Evolutionary conservation across 345 rosid species (phyloP).

Genomic region (Moricandia arvensis): DNA sequence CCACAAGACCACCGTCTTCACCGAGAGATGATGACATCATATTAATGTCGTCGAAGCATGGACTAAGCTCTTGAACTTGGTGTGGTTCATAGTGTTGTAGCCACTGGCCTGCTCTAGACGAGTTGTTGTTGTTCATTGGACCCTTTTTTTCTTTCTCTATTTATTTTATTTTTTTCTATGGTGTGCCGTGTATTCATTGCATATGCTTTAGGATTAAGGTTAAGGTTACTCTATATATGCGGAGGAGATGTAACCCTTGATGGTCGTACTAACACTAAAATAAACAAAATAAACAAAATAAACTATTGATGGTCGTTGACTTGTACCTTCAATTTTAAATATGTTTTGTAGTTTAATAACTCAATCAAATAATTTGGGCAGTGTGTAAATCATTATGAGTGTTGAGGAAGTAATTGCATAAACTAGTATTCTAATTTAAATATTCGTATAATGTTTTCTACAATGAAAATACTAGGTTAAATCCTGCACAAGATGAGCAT

Average conservation of each 20-base stretch:
- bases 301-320: slow-evolving; percentile 28
- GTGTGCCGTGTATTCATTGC: slow-evolving; percentile 26
- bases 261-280: slow-evolving; percentile 3
- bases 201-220: slow-evolving; percentile 15
- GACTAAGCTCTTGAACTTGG: slow-evolving; percentile 14
- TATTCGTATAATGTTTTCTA: background rate
- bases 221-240: slow-evolving; percentile 22
- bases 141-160: background rate
- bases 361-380: slow-evolving; percentile 26
- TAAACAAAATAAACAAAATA: background rate
- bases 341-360: background rate
- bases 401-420: slow-evolving; percentile 23
- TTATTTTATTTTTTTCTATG: background rate
- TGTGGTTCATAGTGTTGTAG: slow-evolving; percentile 24
- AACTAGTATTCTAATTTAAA: background rate
- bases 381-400: slow-evolving; percentile 38
- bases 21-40: slow-evolving; percentile 16
- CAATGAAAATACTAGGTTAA: no score
- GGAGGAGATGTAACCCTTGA: slow-evolving; percentile 8
- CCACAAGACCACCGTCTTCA: slow-evolving; percentile 1
- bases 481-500: no score
- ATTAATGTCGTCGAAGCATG: slow-evolving; percentile 17
- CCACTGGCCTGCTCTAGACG: slow-evolving; percentile 22
- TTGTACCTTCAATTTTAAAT: slow-evolving; percentile 11
- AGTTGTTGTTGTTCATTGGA: slow-evolving; percentile 17